Base-by-base conservation (phyloP, 371 early-diverging fungal species). In the Chytridium lagenaria region DNA sequence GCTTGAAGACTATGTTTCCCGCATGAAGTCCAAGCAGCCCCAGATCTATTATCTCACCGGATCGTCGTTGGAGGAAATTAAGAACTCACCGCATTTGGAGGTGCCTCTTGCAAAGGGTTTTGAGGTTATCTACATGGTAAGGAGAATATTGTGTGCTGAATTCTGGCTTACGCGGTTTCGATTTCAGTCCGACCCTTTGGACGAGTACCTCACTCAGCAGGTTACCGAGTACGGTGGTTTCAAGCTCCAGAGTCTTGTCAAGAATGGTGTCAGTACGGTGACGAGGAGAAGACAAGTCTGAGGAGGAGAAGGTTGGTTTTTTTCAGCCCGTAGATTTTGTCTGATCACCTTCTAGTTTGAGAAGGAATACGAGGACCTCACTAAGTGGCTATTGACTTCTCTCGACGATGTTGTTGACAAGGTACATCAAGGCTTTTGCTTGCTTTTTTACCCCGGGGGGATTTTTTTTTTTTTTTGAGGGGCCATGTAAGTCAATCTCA, bases 1-100 rank as follows among this genome's bases (percentile, higher is more conserved):
- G n/a, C 81, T 99, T 15, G 93, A 93, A 55, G 88, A 87, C 30
- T 99, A 99, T 81, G 87, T 95, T 55, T 80, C 82, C n/a, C 89
- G 94, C 69, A 95, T 95, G 92, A 90, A 90, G 82, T 86, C 89
- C 70, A 90, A 89, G 23, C 98, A 97, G 85, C 92, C 92, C 69
- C 88, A 91, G 72, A 96, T 99, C 71, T 95, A 90, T 77, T 94
- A 89, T 73, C 73, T 95, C 59, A 92, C 97, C 5, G 98, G 96
- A 63, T 70, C 85, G 59, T 83, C 83, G 23, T 76, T 91, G 1
- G 85, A 89, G 2, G 92, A 92, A 75, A 87, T 94, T 57, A 86
- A 91, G 79, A 87, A 89, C 64, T 90, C 92, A 15, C 97, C 98
- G 5, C 93, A 93, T 76, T 86, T 96, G 50, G 97, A 96, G 82